These are phyloP conservation scores for Candida bentonensis DNA, from an alignment of 805 yeast species.

Conservation along the genomic window DNA sequence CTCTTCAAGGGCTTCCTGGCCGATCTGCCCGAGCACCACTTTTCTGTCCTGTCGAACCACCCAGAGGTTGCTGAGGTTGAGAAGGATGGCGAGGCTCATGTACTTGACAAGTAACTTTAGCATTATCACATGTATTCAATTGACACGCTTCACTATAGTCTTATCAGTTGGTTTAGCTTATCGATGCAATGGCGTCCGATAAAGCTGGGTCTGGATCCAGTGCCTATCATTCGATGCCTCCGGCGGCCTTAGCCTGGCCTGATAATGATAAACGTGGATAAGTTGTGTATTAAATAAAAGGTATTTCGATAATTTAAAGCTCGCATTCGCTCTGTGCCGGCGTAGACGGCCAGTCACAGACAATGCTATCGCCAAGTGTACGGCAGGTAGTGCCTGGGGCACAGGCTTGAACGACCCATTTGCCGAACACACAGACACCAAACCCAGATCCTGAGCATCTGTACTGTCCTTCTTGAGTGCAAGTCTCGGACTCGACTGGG, in stretches of 20 bases:
- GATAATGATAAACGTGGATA: no score
- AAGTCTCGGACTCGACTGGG: conserved; percentile 5
- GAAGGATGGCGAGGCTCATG: conserved; percentile 2
- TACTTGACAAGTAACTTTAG: background rate
- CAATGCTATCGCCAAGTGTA: conserved; percentile 9
- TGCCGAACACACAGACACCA: conserved; percentile 16
- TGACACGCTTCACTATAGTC: no score
- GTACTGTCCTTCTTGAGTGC: conserved; percentile 16
- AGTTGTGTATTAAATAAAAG: no score
- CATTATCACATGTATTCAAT: no score
- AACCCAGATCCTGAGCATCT: conserved; percentile 15
- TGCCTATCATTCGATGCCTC: no score
- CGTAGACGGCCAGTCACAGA: conserved; percentile 16
- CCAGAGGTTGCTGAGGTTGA: conserved; percentile 1
- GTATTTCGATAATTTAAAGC: background rate
- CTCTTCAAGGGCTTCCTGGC: background rate
- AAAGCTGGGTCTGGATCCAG: no score
- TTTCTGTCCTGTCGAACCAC: background rate
- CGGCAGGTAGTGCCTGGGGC: conserved; percentile 18
- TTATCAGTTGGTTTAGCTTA: no score
- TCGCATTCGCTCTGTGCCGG: background rate
- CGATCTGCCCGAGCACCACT: conserved; percentile 1
- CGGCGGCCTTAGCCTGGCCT: no score
- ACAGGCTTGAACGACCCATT: conserved; percentile 19
- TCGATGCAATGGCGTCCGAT: no score